Evolutionary conservation across 257 asterid genomes (phyloP).

Genomic region (Petunia secreta): DNA sequence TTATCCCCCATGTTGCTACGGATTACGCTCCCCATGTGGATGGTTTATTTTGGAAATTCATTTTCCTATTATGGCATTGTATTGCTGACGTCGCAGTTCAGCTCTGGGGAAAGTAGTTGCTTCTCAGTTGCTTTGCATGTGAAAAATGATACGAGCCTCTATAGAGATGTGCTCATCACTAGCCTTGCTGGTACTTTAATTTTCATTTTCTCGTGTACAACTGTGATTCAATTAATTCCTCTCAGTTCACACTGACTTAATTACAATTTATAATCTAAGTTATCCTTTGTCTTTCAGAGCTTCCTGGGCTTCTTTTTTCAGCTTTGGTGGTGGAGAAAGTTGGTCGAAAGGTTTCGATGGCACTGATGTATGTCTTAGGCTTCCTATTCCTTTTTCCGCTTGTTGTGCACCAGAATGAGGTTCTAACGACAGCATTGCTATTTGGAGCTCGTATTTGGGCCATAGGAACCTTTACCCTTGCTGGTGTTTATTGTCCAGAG

Average conservation of each 20-base stretch:
- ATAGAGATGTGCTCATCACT: slow-evolving; percentile 64
- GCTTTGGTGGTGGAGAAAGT: slow-evolving; percentile 65
- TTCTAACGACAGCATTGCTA: slow-evolving; percentile 49
- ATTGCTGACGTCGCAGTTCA: slow-evolving; percentile 78
- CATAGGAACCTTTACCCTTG: slow-evolving; percentile 61
- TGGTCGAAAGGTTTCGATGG: slow-evolving; percentile 79
- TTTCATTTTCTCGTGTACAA: not conserved
- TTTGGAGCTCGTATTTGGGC: slow-evolving; percentile 78
- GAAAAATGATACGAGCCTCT: slow-evolving; percentile 43
- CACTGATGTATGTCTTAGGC: slow-evolving; percentile 51
- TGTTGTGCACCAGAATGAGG: slow-evolving; percentile 50
- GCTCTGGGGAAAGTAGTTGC: slow-evolving; percentile 59
- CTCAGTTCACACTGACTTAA: slow-evolving; percentile 17
- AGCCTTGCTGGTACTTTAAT: slow-evolving; percentile 71
- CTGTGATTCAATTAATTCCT: not conserved
- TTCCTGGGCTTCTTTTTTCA: slow-evolving; percentile 74
- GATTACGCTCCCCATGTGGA: slow-evolving; percentile 68
- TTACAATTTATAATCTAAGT: not conserved
- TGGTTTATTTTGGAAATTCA: slow-evolving; percentile 68
- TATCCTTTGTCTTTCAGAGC: slow-evolving; percentile 54
- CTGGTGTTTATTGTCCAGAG: slow-evolving; percentile 80
- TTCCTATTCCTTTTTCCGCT: slow-evolving; percentile 61
- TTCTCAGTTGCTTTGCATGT: slow-evolving; percentile 32
- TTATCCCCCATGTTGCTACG: slow-evolving; percentile 54
- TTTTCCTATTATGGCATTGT: slow-evolving; percentile 82